Conservation (phyloP, 2,329 filamentous ascomycete genomes). For the Penicillium sclerotiorum region DNA sequence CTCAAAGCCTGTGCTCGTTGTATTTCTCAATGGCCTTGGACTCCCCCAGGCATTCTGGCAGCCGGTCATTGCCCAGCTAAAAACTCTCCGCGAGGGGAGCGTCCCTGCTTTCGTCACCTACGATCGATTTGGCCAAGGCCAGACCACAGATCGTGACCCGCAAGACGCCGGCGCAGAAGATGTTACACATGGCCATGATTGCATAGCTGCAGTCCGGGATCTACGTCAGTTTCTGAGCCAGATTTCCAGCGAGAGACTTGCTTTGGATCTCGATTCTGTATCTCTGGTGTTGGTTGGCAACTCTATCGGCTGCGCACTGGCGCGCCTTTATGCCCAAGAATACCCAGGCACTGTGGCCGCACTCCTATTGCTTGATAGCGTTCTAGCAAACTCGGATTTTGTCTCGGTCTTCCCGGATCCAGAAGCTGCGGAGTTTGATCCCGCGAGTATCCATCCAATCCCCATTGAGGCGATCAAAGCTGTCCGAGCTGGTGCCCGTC, state of each 20-base stretch:
- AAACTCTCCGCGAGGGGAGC: constrained; percentile 16
- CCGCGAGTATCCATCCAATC: constrained; percentile 8
- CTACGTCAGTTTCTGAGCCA: constrained; percentile 49
- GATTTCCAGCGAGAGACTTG: constrained; percentile 38
- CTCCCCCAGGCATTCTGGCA: constrained; percentile 45
- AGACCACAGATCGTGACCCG: constrained; percentile 52
- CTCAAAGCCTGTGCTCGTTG: constrained; percentile 35
- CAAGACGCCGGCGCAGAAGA: constrained; percentile 35
- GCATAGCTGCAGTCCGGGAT: constrained; percentile 47
- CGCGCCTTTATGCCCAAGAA: constrained; percentile 54
- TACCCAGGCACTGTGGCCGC: constrained; percentile 51
- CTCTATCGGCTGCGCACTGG: constrained; percentile 57
- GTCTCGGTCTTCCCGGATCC: constrained; percentile 60
- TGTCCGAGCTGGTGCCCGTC: background rate
- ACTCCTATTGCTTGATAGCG: constrained; percentile 58
- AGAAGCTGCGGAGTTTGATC: constrained; percentile 36
- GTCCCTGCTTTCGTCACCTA: constrained; percentile 54
- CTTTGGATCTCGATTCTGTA: constrained; percentile 21
- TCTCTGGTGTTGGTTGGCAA: constrained; percentile 54
- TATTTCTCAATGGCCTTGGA: constrained; percentile 51
- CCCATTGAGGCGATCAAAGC: background rate
- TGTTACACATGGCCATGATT: constrained; percentile 52
- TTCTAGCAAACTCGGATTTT: constrained; percentile 61
- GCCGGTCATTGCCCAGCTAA: constrained; percentile 31
- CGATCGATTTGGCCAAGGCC: constrained; percentile 62